Percentiles rank a stretch among this genome's conserved stretches.
Conservation (phyloP, 768 basidiomycete genomes). For the Leccinum longicurvipes region DNA sequence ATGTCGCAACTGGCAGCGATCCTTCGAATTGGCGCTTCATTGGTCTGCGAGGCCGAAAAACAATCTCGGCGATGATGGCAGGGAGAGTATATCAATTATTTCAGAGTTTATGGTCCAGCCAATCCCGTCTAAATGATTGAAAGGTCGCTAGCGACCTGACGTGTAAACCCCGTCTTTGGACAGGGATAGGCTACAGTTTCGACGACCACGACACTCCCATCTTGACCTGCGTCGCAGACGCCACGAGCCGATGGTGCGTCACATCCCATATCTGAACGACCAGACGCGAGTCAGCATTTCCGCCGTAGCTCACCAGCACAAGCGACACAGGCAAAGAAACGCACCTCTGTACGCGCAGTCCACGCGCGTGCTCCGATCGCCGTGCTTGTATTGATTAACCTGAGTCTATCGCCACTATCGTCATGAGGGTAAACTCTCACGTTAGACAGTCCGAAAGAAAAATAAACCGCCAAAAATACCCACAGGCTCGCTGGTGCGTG, state of each 20-base stretch:
- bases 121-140: too few relatives aligned
- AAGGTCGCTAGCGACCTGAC: too few relatives aligned
- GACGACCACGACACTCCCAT: constrained; percentile 26
- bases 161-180: too few relatives aligned
- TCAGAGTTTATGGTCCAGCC: constrained; percentile 37
- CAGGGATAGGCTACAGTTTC: constrained; percentile 13
- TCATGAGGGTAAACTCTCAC: too few relatives aligned
- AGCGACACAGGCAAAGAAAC: too few relatives aligned
- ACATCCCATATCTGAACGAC: constrained; percentile 40
- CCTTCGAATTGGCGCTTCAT: constrained; percentile 67
- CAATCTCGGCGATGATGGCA: constrained; percentile 77
- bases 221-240: constrained; percentile 42
- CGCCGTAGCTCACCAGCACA: neutral
- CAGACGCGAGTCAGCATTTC: neutral
- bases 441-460: neutral
- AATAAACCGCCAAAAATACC: constrained; percentile 8
- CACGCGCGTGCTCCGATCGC: constrained; percentile 28
- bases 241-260: constrained; percentile 38
- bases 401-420: constrained; percentile 42
- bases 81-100: constrained; percentile 78
- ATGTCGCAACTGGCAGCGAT: constrained; percentile 76
- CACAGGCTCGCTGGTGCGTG: constrained; percentile 41
- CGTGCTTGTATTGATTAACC: constrained; percentile 39
- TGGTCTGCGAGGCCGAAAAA: constrained; percentile 76
- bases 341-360: constrained; percentile 40